Conservation (phyloP, 805 yeast species). For the Yamadazyma sp. region DNA sequence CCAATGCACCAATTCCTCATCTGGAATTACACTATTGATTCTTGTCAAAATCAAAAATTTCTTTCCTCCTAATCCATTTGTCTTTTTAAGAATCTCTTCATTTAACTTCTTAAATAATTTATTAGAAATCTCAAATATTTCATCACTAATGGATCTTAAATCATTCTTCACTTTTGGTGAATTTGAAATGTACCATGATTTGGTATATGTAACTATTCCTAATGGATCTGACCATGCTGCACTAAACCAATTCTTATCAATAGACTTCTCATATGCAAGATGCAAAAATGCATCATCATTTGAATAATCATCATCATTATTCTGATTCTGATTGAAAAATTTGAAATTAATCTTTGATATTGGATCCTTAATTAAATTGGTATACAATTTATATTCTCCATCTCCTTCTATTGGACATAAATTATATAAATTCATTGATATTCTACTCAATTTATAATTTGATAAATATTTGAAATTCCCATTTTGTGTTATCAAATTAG, state of each 20-base stretch:
- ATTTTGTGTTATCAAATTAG: constrained; percentile 17
- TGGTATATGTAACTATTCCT: constrained; percentile 60
- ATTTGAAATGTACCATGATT: constrained; percentile 48
- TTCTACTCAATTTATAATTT: constrained; percentile 34
- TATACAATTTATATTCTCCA: constrained; percentile 16
- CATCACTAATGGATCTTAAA: constrained; percentile 53
- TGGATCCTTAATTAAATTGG: constrained; percentile 37
- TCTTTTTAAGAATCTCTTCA: constrained; percentile 29
- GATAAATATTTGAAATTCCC: constrained; percentile 25
- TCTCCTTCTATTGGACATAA: constrained; percentile 39
- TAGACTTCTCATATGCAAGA: constrained; percentile 78
- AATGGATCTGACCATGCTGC: constrained; percentile 89
- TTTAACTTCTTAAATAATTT: constrained; percentile 37
- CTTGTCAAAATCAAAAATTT: constrained; percentile 66
- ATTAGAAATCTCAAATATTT: constrained; percentile 61
- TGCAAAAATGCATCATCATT: constrained; percentile 79
- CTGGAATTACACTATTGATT: constrained; percentile 70
- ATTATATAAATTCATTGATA: constrained; percentile 58
- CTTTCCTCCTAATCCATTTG: constrained; percentile 45
- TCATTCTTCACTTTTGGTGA: constrained; percentile 18
- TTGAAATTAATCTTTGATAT: constrained; percentile 35
- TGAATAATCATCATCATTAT: constrained; percentile 17
- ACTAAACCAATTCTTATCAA: constrained; percentile 78
- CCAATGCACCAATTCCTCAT: constrained; percentile 80
- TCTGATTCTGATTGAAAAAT: constrained; percentile 22